Base-by-base conservation (phyloP, 139 green algal species). In the Edaphochlamys debaryana region DNA sequence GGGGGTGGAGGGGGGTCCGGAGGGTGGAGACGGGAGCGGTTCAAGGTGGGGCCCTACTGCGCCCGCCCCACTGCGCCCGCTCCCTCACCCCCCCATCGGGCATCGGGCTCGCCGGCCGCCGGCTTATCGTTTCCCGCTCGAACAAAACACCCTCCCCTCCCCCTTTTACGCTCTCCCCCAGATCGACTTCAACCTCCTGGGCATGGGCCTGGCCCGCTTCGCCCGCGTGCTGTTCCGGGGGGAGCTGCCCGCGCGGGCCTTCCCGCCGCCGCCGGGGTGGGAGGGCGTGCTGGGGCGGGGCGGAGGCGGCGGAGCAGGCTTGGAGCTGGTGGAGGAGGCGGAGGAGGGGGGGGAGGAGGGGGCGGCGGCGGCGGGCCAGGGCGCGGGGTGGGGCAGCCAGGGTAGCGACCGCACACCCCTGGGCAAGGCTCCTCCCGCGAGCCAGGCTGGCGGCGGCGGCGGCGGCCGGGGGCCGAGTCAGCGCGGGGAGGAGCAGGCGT, bases 151-250 rank as follows among this genome's bases (percentile, higher is more conserved):
- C 54, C 54, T 27, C 9, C 54, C 54, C 9, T 63, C 17, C 54
- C 54, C 30, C 22, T 25, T 13, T 23, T n/a, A 69, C 63, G 7
- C n/a, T 25, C n/a, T 40, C 66, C 34, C 25, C 6, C 88, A 97
- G 93, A 92, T 98, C 23, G 96, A 99, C 86, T 94, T 95, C 88
- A 99, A 99, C 85, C 88, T 99, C 76, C 86, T 91, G 25, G 96
- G 96, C 58, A 99, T 99, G 96, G 93, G 89, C 29, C 89, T 88
- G 66, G 29, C 98, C 13, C 80, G 85, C 20, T 86, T 98, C 15
- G 34, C 52, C 19, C 70, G 78, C 37, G 92, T 92, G 40, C 69
- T 90, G 29, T 97, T 97, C 87, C 86, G 95, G 11, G 69, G 79
- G 15, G 63, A 62, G 60, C 58, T 81, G 60, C 60, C 75, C 5